Percentiles rank a stretch among this genome's conserved stretches.
These are phyloP conservation scores for Phytopythium litorale DNA, from an alignment of 352 stramenopile genomes.

Conservation along the genomic window DNA sequence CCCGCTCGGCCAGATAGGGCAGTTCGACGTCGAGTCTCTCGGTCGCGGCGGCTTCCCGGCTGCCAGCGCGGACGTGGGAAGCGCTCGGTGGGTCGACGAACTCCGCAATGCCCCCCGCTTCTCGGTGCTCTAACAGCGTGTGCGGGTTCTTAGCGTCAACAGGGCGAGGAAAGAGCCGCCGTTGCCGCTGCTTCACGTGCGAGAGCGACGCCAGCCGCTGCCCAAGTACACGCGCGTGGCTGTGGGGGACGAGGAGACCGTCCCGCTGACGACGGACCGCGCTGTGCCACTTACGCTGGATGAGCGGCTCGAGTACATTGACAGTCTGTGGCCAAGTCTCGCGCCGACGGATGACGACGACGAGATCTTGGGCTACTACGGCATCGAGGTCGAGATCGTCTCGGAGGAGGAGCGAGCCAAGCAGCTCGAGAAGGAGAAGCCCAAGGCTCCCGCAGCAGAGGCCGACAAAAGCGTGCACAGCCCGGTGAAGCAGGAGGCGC, in stretches of 20 bases:
- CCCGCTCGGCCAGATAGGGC: neutral
- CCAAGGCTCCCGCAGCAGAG: neutral
- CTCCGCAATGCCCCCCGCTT: neutral
- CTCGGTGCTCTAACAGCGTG: neutral
- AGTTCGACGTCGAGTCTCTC: neutral
- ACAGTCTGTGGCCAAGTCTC: slow-evolving; percentile 58
- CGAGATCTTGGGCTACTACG: slow-evolving; percentile 76
- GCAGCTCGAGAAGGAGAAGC: slow-evolving; percentile 17
- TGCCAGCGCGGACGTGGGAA: neutral
- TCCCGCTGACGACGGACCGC: slow-evolving; percentile 40
- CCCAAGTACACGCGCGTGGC: slow-evolving; percentile 47
- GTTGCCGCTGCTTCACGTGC: slow-evolving; percentile 6
- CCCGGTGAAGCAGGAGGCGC: slow-evolving; percentile 9
- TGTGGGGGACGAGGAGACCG: slow-evolving; percentile 39
- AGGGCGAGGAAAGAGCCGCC: slow-evolving; percentile 13
- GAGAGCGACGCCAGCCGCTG: slow-evolving; percentile 13
- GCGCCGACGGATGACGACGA: slow-evolving; percentile 63
- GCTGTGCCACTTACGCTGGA: slow-evolving; percentile 39
- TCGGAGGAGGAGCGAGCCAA: slow-evolving; percentile 56
- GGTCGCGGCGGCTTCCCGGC: neutral
- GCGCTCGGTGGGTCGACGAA: neutral
- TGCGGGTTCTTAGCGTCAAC: neutral
- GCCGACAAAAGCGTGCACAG: slow-evolving; percentile 1
- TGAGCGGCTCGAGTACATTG: slow-evolving; percentile 61
- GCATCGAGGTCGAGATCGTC: slow-evolving; percentile 70